Conservation (phyloP, 805 yeast genomes). For the Maudiozyma bulderi region DNA sequence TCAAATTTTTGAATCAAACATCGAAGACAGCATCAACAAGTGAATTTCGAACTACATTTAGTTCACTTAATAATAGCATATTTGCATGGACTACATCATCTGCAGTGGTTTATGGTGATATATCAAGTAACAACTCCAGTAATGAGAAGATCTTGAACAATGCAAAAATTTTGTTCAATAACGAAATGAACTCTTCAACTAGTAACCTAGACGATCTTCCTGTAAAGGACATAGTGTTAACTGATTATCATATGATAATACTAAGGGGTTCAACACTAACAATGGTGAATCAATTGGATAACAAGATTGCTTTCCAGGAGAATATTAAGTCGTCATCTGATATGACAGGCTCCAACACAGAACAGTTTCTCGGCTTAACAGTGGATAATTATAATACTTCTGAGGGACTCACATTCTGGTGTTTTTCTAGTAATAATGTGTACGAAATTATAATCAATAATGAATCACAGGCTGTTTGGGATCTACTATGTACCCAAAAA, state of each 20-base stretch:
- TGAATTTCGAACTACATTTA: slow-evolving; percentile 28
- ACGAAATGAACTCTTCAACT: slow-evolving; percentile 18
- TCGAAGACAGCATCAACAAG: slow-evolving; percentile 1
- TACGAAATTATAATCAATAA: slow-evolving; percentile 63
- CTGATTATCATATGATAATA: slow-evolving; percentile 46
- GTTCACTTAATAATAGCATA: slow-evolving; percentile 12
- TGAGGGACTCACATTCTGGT: slow-evolving; percentile 57
- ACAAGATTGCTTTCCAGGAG: slow-evolving; percentile 36
- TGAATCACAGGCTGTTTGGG: slow-evolving; percentile 73
- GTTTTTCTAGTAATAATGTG: slow-evolving; percentile 48
- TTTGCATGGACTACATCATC: slow-evolving; percentile 42
- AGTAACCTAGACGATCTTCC: slow-evolving; percentile 1
- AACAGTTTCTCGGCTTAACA: slow-evolving; percentile 36
- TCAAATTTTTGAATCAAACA: slow-evolving; percentile 26
- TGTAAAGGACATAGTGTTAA: slow-evolving; percentile 36
- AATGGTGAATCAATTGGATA: slow-evolving; percentile 43
- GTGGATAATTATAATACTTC: slow-evolving; percentile 36
- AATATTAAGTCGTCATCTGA: slow-evolving; percentile 17
- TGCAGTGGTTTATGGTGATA: slow-evolving; percentile 38
- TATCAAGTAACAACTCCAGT: slow-evolving; percentile 5
- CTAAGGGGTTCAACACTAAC: slow-evolving; percentile 36
- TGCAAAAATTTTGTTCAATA: slow-evolving; percentile 33
- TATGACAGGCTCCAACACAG: slow-evolving; percentile 25
- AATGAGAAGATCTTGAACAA: slow-evolving; percentile 16
- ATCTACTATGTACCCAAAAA: slow-evolving; percentile 39